Base-by-base conservation (phyloP, 73 alveolate genomes). In the Symbiodinium pilosum region DNA sequence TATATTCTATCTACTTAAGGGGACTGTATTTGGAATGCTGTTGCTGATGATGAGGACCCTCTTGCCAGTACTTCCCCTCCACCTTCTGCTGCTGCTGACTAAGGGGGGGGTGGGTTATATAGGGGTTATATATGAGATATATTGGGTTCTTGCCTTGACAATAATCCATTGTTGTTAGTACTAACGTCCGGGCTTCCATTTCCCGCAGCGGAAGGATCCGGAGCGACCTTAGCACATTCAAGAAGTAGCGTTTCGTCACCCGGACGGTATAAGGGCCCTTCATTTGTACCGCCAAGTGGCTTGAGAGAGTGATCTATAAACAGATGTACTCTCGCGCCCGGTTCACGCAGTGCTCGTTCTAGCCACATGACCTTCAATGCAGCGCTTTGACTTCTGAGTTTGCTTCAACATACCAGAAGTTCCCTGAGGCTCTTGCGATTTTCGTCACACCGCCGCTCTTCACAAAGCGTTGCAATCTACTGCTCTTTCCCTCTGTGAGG, bases 351-450 rank as follows among this genome's bases (percentile, higher is more conserved):
- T 18, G 97, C 97, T 0, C 97, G 77, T 43, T 91, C 97, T 54
- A 91, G 40, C 97, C 97, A 91, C 36, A 91, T 42, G 89, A 91
- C 97, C 97, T 91, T 64, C 47, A 64, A n/a, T n/a, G n/a, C n/a
- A n/a, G n/a, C n/a, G n/a, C n/a, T n/a, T n/a, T n/a, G n/a, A n/a
- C n/a, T n/a, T n/a, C n/a, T n/a, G n/a, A n/a, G n/a, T n/a, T n/a
- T n/a, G n/a, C n/a, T n/a, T n/a, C n/a, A n/a, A n/a, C n/a, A n/a
- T n/a, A n/a, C n/a, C n/a, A n/a, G n/a, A n/a, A n/a, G n/a, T n/a
- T 9, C 86, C 43, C 47, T 38, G 88, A 28, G 51, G 8, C 43
- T 42, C 36, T 26, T 12, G 68, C 97, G 38, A 91, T 21, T 40
- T 43, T 91, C 52, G 56, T 91, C 81, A 91, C 77, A 56, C 97